Evolutionary conservation across 805 yeast species (phyloP).

Genomic region (Wickerhamiella vanderwaltii): DNA sequence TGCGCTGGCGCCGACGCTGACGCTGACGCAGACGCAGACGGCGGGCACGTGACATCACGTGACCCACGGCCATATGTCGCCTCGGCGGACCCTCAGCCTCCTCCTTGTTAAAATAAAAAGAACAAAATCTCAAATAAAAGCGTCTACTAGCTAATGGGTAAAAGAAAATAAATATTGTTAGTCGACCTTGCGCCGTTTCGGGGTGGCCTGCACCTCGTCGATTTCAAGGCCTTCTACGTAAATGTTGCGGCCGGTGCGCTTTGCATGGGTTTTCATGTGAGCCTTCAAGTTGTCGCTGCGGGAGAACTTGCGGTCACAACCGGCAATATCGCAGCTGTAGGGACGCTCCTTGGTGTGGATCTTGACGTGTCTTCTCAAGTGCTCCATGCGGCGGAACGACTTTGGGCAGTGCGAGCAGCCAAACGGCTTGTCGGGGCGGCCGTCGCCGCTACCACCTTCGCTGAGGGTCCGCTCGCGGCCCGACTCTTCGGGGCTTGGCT

Average conservation of each 20-base stretch:
- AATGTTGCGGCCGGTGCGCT: constrained; percentile 32
- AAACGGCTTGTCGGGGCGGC: constrained; percentile 24
- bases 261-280: constrained; percentile 57
- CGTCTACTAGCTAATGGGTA: constrained; percentile 4
- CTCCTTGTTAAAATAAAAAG: too few species aligned
- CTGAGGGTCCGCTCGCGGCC: constrained; percentile 5
- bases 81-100: too few species aligned
- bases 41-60: too few species aligned
- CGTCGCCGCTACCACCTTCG: constrained; percentile 2
- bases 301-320: constrained; percentile 53
- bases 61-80: too few species aligned
- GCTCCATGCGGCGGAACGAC: constrained; percentile 32
- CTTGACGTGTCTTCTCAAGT: constrained; percentile 44
- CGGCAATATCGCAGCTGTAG: constrained; percentile 42
- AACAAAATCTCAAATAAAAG: too few species aligned
- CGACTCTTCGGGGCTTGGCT: too few species aligned
- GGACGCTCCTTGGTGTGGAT: constrained; percentile 76
- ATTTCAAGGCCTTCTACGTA: constrained; percentile 29
- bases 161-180: constrained; percentile 4
- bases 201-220: constrained; percentile 9
- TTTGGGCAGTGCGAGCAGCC: constrained; percentile 29
- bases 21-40: too few species aligned
- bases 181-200: constrained; percentile 11
- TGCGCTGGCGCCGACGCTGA: too few species aligned
- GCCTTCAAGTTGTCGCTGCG: constrained; percentile 72